A percentile compares a stretch with the other conserved stretches of the same genome.
These are phyloP conservation scores for Spathaspora passalidarum DNA, from an alignment of 805 yeast species.

Conservation along the genomic window DNA sequence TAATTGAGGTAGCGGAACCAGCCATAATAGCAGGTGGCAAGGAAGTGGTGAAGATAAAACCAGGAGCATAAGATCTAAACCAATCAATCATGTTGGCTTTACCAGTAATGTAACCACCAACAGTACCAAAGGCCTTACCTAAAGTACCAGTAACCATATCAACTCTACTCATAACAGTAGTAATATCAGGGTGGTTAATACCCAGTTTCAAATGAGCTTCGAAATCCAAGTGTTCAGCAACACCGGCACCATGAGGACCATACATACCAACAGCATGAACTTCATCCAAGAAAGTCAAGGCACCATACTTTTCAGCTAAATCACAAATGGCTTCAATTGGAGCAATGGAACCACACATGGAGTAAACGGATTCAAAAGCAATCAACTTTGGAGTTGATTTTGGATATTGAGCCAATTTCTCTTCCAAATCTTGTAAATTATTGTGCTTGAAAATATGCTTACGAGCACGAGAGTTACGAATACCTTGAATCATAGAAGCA, in stretches of 20 bases:
- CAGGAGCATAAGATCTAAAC: constrained; percentile 95
- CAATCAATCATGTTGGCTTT: constrained; percentile 81
- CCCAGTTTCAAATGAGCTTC: constrained; percentile 74
- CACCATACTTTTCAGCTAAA: constrained; percentile 96
- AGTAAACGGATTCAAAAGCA: constrained; percentile 95
- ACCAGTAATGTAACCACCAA: constrained; percentile 97
- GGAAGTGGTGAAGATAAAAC: constrained; percentile 94
- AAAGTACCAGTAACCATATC: constrained; percentile 97
- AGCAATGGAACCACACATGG: constrained; percentile 97
- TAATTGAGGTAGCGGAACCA: constrained; percentile 84
- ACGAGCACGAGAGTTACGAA: constrained; percentile 80
- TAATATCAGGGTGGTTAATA: constrained; percentile 41
- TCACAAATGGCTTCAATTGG: constrained; percentile 92
- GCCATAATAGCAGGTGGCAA: constrained; percentile 98
- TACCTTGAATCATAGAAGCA: constrained; percentile 97
- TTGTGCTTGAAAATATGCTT: constrained; percentile 93
- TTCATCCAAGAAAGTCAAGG: constrained; percentile 94
- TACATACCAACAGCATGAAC: constrained; percentile 99
- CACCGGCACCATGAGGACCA: constrained; percentile 99
- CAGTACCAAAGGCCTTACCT: constrained; percentile 95
- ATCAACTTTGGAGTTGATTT: constrained; percentile 87
- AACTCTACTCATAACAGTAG: constrained; percentile 80
- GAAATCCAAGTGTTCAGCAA: constrained; percentile 93
- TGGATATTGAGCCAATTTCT: constrained; percentile 74
- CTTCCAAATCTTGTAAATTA: constrained; percentile 80